phyloP scores from a whole-genome alignment of 306 rosid genomes.

The Hylodesmum podocarpum region DNA sequence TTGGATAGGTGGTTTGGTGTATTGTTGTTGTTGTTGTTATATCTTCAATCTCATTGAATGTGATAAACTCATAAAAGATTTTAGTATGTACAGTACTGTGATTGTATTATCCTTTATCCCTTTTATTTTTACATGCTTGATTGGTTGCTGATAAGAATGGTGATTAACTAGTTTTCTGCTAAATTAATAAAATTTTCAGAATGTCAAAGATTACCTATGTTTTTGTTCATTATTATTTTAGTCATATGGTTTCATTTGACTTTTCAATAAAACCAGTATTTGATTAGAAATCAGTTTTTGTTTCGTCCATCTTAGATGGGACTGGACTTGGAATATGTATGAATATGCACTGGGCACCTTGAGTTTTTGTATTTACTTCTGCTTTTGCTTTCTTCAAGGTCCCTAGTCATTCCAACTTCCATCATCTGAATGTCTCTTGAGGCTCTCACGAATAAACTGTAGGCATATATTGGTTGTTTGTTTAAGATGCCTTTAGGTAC shows the following conservation, averaged over 20 bases:
- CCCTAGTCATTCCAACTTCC: constrained; percentile 19
- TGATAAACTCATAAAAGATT: not conserved
- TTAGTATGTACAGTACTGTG: not conserved
- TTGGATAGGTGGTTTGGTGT: not conserved
- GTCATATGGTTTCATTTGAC: not conserved
- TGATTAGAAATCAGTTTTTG: not conserved
- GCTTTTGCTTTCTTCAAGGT: constrained; percentile 37
- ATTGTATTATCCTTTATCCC: not conserved
- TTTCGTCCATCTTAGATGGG: not conserved
- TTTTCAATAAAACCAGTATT: constrained; percentile 16
- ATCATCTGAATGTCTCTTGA: constrained; percentile 16
- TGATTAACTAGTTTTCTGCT: not conserved
- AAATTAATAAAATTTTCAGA: not conserved
- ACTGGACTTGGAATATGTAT: constrained; percentile 17
- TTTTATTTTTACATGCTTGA: not conserved
- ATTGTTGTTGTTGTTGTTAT: not conserved
- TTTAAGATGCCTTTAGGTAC: constrained; percentile 48
- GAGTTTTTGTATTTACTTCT: constrained; percentile 9
- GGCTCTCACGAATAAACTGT: constrained; percentile 1
- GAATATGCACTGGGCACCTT: not conserved
- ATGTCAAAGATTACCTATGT: not conserved
- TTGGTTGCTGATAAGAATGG: not conserved
- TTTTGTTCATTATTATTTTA: not conserved
- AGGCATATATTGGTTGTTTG: constrained; percentile 21
- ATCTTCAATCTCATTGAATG: not conserved